These are phyloP conservation scores for Entomortierella parvispora DNA, from an alignment of 192 early-diverging fungal genomes.

Conservation along the genomic window DNA sequence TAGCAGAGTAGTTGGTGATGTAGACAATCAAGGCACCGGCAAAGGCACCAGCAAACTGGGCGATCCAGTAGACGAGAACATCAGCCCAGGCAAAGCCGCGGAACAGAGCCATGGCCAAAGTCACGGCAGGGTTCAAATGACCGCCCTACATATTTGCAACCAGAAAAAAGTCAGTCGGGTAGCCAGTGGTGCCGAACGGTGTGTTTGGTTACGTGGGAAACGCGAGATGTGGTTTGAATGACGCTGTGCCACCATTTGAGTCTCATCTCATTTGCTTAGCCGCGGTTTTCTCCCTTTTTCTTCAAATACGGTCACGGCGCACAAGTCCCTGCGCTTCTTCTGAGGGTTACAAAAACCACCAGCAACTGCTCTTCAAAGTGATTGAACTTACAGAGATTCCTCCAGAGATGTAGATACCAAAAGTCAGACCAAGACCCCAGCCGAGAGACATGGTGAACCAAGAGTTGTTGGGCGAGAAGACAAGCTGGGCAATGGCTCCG, in stretches of 20 bases:
- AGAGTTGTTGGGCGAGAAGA: constrained; percentile 41
- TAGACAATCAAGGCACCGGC: constrained; percentile 76
- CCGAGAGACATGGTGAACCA: constrained; percentile 66
- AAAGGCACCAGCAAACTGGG: constrained; percentile 80
- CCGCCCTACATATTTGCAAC: constrained; percentile 59
- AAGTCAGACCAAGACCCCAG: constrained; percentile 72
- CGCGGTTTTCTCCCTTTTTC: not conserved
- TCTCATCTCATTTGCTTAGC: not conserved
- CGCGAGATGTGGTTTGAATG: too few species aligned
- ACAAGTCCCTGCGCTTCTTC: too few species aligned
- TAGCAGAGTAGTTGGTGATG: constrained; percentile 66
- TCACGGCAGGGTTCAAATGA: constrained; percentile 84
- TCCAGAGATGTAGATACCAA: constrained; percentile 70
- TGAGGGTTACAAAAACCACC: too few species aligned
- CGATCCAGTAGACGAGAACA: constrained; percentile 68
- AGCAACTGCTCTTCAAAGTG: not conserved
- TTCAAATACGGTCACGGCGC: too few species aligned
- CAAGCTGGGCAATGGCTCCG: constrained; percentile 68
- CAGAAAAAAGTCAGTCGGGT: constrained; percentile 3
- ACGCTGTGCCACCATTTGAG: too few species aligned
- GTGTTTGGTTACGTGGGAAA: too few species aligned
- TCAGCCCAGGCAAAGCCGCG: constrained; percentile 77
- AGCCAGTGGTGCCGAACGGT: too few species aligned
- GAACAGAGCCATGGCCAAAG: constrained; percentile 71
- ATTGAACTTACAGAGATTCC: constrained; percentile 65